Conservation (phyloP, 139 green algal genomes). For the Coccomyxa sp. region DNA sequence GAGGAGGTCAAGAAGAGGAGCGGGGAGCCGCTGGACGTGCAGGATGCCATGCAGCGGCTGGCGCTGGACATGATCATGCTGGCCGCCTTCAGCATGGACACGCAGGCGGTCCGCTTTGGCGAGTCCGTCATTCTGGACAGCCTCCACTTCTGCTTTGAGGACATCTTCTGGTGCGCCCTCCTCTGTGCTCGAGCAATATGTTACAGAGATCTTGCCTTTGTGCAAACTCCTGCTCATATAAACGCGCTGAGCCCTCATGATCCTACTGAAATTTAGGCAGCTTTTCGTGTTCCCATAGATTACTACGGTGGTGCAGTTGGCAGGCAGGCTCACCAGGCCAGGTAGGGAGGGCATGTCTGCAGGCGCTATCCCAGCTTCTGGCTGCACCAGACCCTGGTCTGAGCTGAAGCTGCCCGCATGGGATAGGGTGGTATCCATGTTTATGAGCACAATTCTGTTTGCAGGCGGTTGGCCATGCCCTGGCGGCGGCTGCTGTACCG, state of each 20-base stretch:
- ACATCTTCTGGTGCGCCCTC: not conserved
- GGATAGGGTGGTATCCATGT: no score
- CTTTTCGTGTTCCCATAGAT: not conserved
- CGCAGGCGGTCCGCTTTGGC: not conserved
- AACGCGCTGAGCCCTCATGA: not conserved
- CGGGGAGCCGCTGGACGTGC: not conserved
- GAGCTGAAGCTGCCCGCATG: no score
- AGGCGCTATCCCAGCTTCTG: not conserved
- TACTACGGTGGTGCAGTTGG: no score
- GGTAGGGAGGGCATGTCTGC: not conserved
- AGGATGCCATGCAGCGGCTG: not conserved
- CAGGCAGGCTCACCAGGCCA: not conserved
- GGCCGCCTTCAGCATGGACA: not conserved
- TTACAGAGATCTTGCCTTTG: not conserved
- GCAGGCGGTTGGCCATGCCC: not conserved
- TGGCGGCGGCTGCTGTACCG: not conserved
- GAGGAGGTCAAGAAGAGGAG: not conserved
- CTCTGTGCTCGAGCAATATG: not conserved
- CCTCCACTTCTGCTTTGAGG: not conserved
- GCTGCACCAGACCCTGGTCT: no score
- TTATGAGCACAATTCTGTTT: not conserved
- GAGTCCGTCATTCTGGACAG: not conserved
- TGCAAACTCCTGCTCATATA: not conserved
- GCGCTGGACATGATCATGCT: not conserved
- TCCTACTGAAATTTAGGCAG: not conserved